A percentile compares a stretch with the other conserved stretches of the same genome.
phyloP scores from a whole-genome alignment of 2,329 filamentous ascomycete species.

The Chalara sp. region DNA sequence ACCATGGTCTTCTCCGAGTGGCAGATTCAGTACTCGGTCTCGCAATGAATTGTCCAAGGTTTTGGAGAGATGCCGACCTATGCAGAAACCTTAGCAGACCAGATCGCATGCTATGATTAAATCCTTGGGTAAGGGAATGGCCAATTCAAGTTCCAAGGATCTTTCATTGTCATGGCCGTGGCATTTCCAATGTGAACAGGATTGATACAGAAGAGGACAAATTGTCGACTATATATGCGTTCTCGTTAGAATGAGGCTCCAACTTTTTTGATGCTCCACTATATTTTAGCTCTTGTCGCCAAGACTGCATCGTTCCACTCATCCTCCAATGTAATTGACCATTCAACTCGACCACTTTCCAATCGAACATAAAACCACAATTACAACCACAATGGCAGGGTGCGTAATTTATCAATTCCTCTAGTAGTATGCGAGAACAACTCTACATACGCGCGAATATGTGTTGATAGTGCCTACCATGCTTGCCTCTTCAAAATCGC shows the following conservation, averaged over 20 bases:
- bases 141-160: constrained; percentile 8
- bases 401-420: constrained; percentile 13
- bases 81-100: constrained; percentile 23
- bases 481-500: too few relatives aligned
- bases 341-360: constrained; percentile 1
- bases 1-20: too few relatives aligned
- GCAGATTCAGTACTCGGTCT: background rate
- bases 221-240: too few relatives aligned
- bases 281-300: too few relatives aligned
- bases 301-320: too few relatives aligned
- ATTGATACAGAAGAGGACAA: too few relatives aligned
- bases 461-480: too few relatives aligned
- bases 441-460: too few relatives aligned
- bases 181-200: constrained; percentile 11
- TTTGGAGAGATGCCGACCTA: constrained; percentile 22
- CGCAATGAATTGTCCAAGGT: constrained; percentile 17
- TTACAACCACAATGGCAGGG: constrained; percentile 26
- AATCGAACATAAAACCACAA: background rate
- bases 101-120: constrained; percentile 17
- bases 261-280: too few relatives aligned
- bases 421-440: background rate
- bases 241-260: too few relatives aligned
- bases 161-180: constrained; percentile 12
- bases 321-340: background rate
- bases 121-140: background rate